Base-by-base conservation (phyloP, 2,329 filamentous ascomycete species). In the Arthroderma uncinatum region DNA sequence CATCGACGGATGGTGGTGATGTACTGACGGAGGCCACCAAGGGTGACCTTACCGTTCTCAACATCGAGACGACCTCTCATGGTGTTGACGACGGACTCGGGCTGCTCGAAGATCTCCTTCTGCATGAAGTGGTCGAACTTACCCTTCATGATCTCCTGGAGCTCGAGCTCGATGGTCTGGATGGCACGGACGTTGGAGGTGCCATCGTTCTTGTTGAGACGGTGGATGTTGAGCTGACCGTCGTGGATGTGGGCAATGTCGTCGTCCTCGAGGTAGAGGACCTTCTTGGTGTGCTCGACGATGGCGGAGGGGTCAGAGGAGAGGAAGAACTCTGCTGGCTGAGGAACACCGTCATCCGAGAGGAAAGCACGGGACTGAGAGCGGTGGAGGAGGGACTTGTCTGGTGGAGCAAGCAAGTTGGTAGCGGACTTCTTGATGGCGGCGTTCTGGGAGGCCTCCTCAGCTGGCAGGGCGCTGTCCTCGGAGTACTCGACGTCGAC, bases 81-180 rank as follows among this genome's bases (percentile, higher is more conserved):
- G 64, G 93, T 96, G 82, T 98, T 98, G 79, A 98, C 85, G 61
- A 98, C 89, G 12, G 93, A 98, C 78, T 98, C 93, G 70, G 93
- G 93, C 80, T 98, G 93, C 81, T 98, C 93, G 74, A 98, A 98
- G 70, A 98, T 98, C 75, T 98, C 93, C 84, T 98, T 98, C 75
- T 98, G 93, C 93, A 98, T 98, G 81, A 96, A 98, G 79, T 98
- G 93, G 74, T 98, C 93, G 76, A 97, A 98, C 73, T 93, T 94
- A 75, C 93, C 93, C 86, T 98, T 98, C 93, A 98, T 98, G 76
- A 98, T 98, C 80, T 98, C 91, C 79, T 98, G 93, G 63, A 98
- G 86, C 80, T 98, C 90, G 54, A 98, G 87, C 80, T 98, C 93
- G 57, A 98, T 83, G 57, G 93, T 98, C 82, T 98, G 93, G 73